phyloP scores from a whole-genome alignment of 1,284 basidiomycete species.

The Puccinia sorghi region DNA sequence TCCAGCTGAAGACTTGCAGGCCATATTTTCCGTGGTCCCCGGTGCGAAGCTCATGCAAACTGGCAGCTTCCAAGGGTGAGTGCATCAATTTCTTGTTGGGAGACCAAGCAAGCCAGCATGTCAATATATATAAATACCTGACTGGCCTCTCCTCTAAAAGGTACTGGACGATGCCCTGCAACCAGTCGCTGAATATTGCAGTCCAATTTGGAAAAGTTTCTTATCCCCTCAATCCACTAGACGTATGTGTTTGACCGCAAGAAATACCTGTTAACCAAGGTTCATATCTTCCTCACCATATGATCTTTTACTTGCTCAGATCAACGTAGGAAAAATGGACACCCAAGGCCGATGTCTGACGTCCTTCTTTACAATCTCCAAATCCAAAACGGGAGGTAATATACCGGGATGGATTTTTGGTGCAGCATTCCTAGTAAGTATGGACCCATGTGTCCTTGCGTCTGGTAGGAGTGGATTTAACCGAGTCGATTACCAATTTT shows the following conservation, averaged over 20 bases:
- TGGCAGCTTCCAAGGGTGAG: conserved; percentile 45
- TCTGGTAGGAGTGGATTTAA: no score
- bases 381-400: conserved; percentile 18
- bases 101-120: background rate
- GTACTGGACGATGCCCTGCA: conserved; percentile 48
- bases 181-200: conserved; percentile 20
- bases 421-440: conserved; percentile 45
- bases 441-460: background rate
- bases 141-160: conserved; percentile 16
- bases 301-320: conserved; percentile 8
- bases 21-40: conserved; percentile 32
- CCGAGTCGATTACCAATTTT: no score
- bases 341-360: conserved; percentile 21
- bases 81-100: background rate
- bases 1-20: conserved; percentile 31
- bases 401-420: conserved; percentile 50
- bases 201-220: conserved; percentile 45
- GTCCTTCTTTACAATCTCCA: conserved; percentile 43
- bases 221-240: conserved; percentile 39
- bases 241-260: conserved; percentile 26
- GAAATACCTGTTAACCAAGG: background rate
- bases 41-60: conserved; percentile 21
- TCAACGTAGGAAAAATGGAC: conserved; percentile 37
- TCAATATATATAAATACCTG: background rate
- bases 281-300: background rate